Percentiles rank a stretch among this genome's conserved stretches.
phyloP scores from a whole-genome alignment of 2,329 filamentous ascomycete genomes.

The Xylaria sp. region DNA sequence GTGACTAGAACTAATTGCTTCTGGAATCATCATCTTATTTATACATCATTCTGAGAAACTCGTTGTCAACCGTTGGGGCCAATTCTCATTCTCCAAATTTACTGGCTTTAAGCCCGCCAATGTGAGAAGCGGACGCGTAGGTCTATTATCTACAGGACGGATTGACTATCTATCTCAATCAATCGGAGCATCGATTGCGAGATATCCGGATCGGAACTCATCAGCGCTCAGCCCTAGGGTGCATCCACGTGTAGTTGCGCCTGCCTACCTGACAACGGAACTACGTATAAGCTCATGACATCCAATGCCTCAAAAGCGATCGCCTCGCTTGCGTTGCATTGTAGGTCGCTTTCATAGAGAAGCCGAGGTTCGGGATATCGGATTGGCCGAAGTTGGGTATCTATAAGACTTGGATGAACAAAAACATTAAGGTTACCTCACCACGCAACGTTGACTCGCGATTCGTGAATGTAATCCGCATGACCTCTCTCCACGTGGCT shows the following conservation, averaged over 20 bases:
- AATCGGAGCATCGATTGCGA: conserved; percentile 3
- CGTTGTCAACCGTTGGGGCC: conserved; percentile 10
- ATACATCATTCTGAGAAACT: not conserved
- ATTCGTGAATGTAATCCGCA: not conserved
- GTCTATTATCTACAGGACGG: conserved; percentile 9
- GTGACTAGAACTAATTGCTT: too few relatives aligned
- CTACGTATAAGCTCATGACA: not conserved
- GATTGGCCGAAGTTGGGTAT: conserved; percentile 3
- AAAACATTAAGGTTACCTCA: not conserved
- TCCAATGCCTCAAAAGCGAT: conserved; percentile 10
- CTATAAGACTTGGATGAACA: not conserved
- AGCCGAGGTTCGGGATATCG: conserved; percentile 1
- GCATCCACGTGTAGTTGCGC: conserved; percentile 5
- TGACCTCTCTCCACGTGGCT: not conserved
- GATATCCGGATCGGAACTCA: conserved; percentile 1
- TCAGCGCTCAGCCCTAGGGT: conserved; percentile 11
- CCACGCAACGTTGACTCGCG: not conserved
- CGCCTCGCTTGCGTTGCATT: not conserved
- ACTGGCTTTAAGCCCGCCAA: conserved; percentile 7
- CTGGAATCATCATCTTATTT: not conserved
- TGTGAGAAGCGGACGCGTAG: conserved; percentile 14
- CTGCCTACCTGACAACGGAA: not conserved
- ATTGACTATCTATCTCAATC: conserved; percentile 6
- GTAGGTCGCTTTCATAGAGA: not conserved
- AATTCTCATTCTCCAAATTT: not conserved